Evolutionary conservation across 306 rosid species (phyloP).

Genomic region (Gillenia trifoliata): DNA sequence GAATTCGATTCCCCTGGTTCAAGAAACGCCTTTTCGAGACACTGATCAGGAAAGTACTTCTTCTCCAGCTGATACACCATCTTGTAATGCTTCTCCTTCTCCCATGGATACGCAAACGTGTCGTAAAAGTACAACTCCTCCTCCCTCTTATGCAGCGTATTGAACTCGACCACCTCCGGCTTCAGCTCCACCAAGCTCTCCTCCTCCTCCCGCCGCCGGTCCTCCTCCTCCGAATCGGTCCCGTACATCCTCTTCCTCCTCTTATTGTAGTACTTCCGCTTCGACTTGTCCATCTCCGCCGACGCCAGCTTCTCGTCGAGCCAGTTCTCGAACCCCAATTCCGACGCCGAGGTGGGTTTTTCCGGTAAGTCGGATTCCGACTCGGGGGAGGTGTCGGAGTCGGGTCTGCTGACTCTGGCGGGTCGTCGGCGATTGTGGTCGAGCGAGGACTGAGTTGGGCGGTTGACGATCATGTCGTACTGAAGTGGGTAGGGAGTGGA

Average conservation of each 20-base stretch:
- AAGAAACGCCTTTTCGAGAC: slow-evolving; percentile 82
- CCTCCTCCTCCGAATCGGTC: slow-evolving; percentile 66
- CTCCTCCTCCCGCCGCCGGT: slow-evolving; percentile 31
- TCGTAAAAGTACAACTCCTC: slow-evolving; percentile 81
- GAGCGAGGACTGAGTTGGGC: slow-evolving; percentile 46
- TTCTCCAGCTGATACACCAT: slow-evolving; percentile 94
- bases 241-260: slow-evolving; percentile 84
- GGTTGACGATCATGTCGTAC: slow-evolving; percentile 74
- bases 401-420: slow-evolving; percentile 29
- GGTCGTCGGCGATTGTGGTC: slow-evolving; percentile 36
- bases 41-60: slow-evolving; percentile 75
- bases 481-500: slow-evolving; percentile 76
- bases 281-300: slow-evolving; percentile 64
- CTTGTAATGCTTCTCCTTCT: slow-evolving; percentile 84
- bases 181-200: slow-evolving; percentile 63
- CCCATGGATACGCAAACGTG: slow-evolving; percentile 80
- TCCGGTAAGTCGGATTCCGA: slow-evolving; percentile 21
- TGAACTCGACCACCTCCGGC: slow-evolving; percentile 79
- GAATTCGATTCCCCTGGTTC: slow-evolving; percentile 61
- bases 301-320: slow-evolving; percentile 49
- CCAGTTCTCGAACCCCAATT: slow-evolving; percentile 58
- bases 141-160: slow-evolving; percentile 63
- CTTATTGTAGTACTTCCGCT: slow-evolving; percentile 73
- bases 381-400: slow-evolving; percentile 26
- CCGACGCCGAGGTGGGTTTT: slow-evolving; percentile 25